These are phyloP conservation scores for Cercospora sp. DNA, from an alignment of 2,329 filamentous ascomycete species.

Conservation along the genomic window DNA sequence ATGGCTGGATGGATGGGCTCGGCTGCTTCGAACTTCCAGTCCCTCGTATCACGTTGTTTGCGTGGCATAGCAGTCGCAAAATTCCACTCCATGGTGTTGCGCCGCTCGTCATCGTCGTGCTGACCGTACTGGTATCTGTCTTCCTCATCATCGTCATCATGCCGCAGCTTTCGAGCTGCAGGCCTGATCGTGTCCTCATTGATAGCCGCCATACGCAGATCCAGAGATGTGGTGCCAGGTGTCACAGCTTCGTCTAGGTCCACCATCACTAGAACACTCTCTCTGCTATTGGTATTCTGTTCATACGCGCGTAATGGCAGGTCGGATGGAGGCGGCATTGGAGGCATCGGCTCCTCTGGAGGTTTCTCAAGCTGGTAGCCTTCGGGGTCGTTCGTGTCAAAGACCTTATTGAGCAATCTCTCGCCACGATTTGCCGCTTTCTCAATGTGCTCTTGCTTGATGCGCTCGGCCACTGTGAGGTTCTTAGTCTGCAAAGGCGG, in stretches of 20 bases:
- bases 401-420: conserved; percentile 58
- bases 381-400: conserved; percentile 53
- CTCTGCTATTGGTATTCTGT: conserved; percentile 44
- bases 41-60: conserved; percentile 45
- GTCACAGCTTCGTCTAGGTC: conserved; percentile 59
- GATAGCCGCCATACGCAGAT: conserved; percentile 38
- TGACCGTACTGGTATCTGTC: conserved; percentile 32
- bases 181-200: conserved; percentile 28
- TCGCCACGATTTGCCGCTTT: conserved; percentile 59
- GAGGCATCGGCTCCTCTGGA: conserved; percentile 35
- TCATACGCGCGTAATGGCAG: conserved; percentile 52
- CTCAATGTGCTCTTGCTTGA: conserved; percentile 56
- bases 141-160: conserved; percentile 45
- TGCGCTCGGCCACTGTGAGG: conserved; percentile 32
- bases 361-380: conserved; percentile 56
- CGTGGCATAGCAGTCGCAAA: conserved; percentile 44
- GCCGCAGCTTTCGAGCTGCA: conserved; percentile 12
- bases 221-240: conserved; percentile 49
- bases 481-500: conserved; percentile 24
- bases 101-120: conserved; percentile 41
- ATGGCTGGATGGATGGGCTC: conserved; percentile 7
- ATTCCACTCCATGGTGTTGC: conserved; percentile 56
- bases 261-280: conserved; percentile 55
- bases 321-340: conserved; percentile 46
- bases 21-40: conserved; percentile 52